phyloP scores from a whole-genome alignment of 805 yeast species.

The Yarrowia sp. region DNA sequence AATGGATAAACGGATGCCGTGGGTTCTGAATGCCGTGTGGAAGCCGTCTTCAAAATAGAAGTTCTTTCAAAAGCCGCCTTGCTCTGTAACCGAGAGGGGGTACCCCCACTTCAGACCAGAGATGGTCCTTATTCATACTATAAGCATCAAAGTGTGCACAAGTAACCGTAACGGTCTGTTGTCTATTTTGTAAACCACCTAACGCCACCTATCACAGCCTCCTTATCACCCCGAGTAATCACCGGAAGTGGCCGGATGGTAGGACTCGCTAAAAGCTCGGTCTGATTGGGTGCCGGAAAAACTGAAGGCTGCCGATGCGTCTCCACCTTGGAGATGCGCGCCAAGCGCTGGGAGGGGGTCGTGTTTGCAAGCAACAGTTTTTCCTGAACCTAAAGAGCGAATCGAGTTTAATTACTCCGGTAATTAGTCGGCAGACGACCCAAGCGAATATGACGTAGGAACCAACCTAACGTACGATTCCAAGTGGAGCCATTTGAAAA shows the following conservation, averaged over 20 bases:
- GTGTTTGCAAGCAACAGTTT: conserved; percentile 35
- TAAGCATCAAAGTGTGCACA: too few relatives aligned
- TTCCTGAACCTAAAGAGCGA: conserved; percentile 15
- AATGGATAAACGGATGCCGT: too few relatives aligned
- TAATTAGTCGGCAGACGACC: not conserved
- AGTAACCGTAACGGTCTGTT: too few relatives aligned
- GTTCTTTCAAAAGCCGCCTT: not conserved
- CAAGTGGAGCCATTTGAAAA: not conserved
- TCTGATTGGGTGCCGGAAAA: conserved; percentile 17
- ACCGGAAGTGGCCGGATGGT: conserved; percentile 14
- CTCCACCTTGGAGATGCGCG: conserved; percentile 10
- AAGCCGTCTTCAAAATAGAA: too few relatives aligned
- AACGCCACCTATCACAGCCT: too few relatives aligned
- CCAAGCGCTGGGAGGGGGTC: conserved; percentile 27
- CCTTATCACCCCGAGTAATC: too few relatives aligned
- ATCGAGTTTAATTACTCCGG: conserved; percentile 24
- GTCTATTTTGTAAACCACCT: too few relatives aligned
- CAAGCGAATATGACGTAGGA: not conserved
- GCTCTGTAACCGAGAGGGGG: not conserved
- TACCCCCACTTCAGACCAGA: not conserved
- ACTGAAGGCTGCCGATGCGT: conserved; percentile 6
- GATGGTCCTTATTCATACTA: too few relatives aligned
- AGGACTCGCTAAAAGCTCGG: not conserved
- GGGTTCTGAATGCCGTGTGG: too few relatives aligned
- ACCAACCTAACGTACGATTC: not conserved